A percentile compares a stretch with the other conserved stretches of the same genome.
Conservation (phyloP, 2,329 filamentous ascomycete species). For the Scorias spongiosa region DNA sequence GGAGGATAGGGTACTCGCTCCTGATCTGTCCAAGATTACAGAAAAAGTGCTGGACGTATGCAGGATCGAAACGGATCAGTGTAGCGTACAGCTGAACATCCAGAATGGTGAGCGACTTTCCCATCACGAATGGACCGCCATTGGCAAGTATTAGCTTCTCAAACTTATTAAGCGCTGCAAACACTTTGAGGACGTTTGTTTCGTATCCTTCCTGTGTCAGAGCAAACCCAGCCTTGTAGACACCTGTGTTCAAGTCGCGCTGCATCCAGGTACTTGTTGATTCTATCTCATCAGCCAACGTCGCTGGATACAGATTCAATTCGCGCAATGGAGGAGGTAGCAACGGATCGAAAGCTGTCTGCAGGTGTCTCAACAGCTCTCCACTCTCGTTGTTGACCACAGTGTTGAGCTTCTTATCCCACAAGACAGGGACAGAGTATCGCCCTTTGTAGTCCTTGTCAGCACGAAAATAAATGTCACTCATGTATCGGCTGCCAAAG, state of each 20-base stretch:
- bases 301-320: conserved; percentile 38
- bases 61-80: conserved; percentile 42
- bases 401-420: conserved; percentile 42
- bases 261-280: conserved; percentile 38
- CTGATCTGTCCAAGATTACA: conserved; percentile 47
- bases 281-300: conserved; percentile 37
- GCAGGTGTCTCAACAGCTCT: conserved; percentile 43
- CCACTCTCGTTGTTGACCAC: conserved; percentile 48
- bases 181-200: conserved; percentile 37
- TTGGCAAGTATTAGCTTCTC: conserved; percentile 33
- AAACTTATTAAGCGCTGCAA: conserved; percentile 44
- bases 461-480: conserved; percentile 47
- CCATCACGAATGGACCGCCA: conserved; percentile 42
- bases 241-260: conserved; percentile 39
- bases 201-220: conserved; percentile 41
- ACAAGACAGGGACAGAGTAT: conserved; percentile 46
- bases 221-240: conserved; percentile 38
- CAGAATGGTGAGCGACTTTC: conserved; percentile 40
- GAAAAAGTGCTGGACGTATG: conserved; percentile 54
- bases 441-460: conserved; percentile 45
- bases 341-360: conserved; percentile 39
- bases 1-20: conserved; percentile 41
- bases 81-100: conserved; percentile 44
- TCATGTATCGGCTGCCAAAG: conserved; percentile 41
- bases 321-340: conserved; percentile 26